Base-by-base conservation (phyloP, 176 grass and related monocot species). In the Neostapfia colusana region DNA sequence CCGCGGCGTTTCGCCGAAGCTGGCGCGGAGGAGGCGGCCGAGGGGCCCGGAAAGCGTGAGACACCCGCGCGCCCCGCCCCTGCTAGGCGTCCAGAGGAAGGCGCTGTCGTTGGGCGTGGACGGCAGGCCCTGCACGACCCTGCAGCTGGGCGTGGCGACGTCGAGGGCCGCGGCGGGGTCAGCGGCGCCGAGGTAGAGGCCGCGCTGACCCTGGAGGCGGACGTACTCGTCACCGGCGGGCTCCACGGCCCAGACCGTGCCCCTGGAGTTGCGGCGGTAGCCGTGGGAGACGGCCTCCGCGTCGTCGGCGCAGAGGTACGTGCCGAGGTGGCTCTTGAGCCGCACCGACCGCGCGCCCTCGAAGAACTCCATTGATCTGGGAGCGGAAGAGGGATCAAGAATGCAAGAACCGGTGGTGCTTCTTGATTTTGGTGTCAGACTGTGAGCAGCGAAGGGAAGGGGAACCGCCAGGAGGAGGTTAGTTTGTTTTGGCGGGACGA, bases 41-140 rank as follows among this genome's bases (percentile, higher is more conserved):
- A 79, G 82, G 5, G 81, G 85, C 10, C 85, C 80, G 0, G 75
- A 62, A 4, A 88, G 75, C 42, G 79, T 59, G 74, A 88, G 75
- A 75, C 75, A 10, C 18, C 50, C 36, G 16, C 31, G 59, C 41
- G 40, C 25, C 16, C 16, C 67, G 28, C 62, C 80, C 18, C 51
- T 43, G 3, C 76, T 75, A 42, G 80, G 85, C 69, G 85, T 62
- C 85, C 80, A 88, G 73, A 88, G 85, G 85, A 88, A 83, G 68
- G 80, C 53, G 85, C 65, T 44, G 53, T 88, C 75, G 69, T 83
- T 83, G 75, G 85, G 62, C 51, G 34, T 55, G 75, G 75, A 54
- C 4, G 80, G 80, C 13, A 34, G 5, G 69, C 69, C 80, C 80
- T 46, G 85, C 16, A 73, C 53, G 67, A 88, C 85, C 53, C 41